Base-by-base conservation (phyloP, 192 early-diverging fungal species). In the Geranomyces variabilis region DNA sequence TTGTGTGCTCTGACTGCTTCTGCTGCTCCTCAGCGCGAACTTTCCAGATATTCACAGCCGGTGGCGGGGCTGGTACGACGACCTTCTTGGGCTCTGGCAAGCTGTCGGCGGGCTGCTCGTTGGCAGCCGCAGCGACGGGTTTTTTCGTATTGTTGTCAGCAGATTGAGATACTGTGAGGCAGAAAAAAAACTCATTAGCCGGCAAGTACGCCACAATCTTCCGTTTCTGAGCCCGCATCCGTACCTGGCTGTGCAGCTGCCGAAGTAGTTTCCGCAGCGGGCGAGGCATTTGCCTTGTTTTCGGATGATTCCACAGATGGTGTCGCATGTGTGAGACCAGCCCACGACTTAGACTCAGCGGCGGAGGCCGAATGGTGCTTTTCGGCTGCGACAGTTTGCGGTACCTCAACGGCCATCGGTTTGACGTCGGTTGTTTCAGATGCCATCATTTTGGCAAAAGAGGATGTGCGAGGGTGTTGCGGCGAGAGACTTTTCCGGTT, bases 41-140 rank as follows among this genome's bases (percentile, higher is more conserved):
- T 64, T 82, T 84, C 88, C 88, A 89, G 41, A 76, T 78, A 76
- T 81, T 86, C 15, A 74, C 71, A 41, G 63, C 14, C n/a, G 71
- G 71, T n/a, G 53, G 30, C 13, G 71, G 71, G 29, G 71, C 71
- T 22, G 71, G 71, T 14, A 72, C 69, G 26, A 71, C 7, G 10
- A 30, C 31, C 68, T 70, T 70, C 55, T 70, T 70, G 19, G 33
- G 56, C 57, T 45, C 55, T 26, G 31, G 8, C 15, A 60, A 6
- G 8, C 21, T 19, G 7, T 28, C 58, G 7, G 58, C 29, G 9
- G 51, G n/a, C 19, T 24, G 19, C n/a, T 4, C 51, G n/a, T n/a
- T 26, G 19, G 51, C 19, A 53, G 51, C n/a, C 3, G 51, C 51
- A 53, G 36, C 36, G 36, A 10, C 10, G 10, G 36, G 36, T 10